A percentile compares a stretch with the other conserved stretches of the same genome.
phyloP scores from a whole-genome alignment of 768 basidiomycete genomes.

The Lactarius hatsudake region DNA sequence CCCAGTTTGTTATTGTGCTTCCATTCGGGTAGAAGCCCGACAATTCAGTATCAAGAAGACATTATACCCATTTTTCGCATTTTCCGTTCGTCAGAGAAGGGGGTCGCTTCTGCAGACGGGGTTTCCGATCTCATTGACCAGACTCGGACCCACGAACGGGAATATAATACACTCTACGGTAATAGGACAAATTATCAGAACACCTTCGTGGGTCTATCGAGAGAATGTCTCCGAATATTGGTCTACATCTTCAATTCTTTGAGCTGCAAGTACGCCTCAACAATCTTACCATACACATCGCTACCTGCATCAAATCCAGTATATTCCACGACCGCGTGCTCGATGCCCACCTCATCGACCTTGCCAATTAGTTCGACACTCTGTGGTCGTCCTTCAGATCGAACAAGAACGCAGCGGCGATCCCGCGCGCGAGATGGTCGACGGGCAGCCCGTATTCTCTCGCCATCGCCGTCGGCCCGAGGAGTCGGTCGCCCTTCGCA shows the following conservation, averaged over 20 bases:
- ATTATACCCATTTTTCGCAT: no score
- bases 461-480: constrained; percentile 40
- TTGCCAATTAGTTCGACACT: constrained; percentile 35
- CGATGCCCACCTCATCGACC: constrained; percentile 33
- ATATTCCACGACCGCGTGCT: constrained; percentile 32
- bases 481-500: constrained; percentile 35
- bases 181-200: not conserved
- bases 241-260: constrained; percentile 3
- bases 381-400: constrained; percentile 37
- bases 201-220: not conserved
- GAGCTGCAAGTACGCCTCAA: constrained; percentile 29
- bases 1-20: not conserved
- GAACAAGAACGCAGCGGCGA: constrained; percentile 39
- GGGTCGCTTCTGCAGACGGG: not conserved
- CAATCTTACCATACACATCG: constrained; percentile 29
- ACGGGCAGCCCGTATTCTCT: constrained; percentile 33
- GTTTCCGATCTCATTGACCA: not conserved
- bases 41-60: not conserved
- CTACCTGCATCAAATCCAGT: constrained; percentile 33
- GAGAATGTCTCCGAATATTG: not conserved
- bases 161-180: not conserved
- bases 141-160: not conserved
- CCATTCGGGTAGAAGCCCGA: not conserved
- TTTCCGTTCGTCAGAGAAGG: not conserved
- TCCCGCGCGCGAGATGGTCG: constrained; percentile 35